Evolutionary conservation across 257 asterid genomes (phyloP).

Genomic region (Solanum bukasovii): DNA sequence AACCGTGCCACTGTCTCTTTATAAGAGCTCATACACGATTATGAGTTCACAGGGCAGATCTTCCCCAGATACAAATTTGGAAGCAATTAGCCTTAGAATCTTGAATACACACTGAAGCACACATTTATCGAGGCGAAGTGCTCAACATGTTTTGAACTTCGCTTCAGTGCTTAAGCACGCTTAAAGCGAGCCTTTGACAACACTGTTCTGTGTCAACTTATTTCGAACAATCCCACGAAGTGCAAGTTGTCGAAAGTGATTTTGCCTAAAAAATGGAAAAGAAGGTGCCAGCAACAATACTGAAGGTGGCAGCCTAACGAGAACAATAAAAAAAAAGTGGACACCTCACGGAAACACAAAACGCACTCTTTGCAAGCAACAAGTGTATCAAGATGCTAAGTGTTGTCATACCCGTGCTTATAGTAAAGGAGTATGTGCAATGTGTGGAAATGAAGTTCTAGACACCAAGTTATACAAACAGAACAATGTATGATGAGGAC

Average conservation of each 20-base stretch:
- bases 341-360: slow-evolving; percentile 61
- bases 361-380: slow-evolving; percentile 84
- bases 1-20: background rate
- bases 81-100: background rate
- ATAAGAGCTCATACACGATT: background rate
- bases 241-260: background rate
- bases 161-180: too few species aligned
- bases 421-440: slow-evolving; percentile 75
- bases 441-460: slow-evolving; percentile 95
- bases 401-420: slow-evolving; percentile 29
- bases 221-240: background rate
- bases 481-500: slow-evolving; percentile 57
- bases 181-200: too few species aligned
- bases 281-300: background rate
- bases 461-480: slow-evolving; percentile 90
- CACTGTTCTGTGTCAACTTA: background rate
- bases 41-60: background rate
- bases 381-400: slow-evolving; percentile 87
- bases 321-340: slow-evolving; percentile 28
- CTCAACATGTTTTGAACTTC: too few species aligned
- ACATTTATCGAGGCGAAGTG: too few species aligned
- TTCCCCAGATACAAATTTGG: background rate
- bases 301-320: background rate
- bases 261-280: background rate
- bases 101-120: too few species aligned